Conservation (phyloP, 805 yeast genomes). For the Metschnikowia drakensbergensis region DNA sequence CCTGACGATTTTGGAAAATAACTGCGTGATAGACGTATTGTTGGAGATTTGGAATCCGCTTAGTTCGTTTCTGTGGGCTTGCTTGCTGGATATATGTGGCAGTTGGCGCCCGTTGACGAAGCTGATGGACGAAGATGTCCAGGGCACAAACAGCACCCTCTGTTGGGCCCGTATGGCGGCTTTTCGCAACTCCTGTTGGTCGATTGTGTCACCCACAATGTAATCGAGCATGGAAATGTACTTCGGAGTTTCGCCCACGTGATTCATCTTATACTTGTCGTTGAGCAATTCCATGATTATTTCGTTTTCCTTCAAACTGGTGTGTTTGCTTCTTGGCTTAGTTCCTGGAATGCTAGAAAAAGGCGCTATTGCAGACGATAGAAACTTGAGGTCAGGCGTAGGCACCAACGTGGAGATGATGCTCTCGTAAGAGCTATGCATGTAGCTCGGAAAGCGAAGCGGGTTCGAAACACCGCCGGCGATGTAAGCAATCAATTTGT, state of each 20-base stretch:
- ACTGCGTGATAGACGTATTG: conserved; percentile 66
- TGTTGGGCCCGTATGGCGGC: conserved; percentile 62
- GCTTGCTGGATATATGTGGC: conserved; percentile 41
- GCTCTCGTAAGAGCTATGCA: conserved; percentile 81
- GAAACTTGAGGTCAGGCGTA: conserved; percentile 69
- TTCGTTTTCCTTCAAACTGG: conserved; percentile 78
- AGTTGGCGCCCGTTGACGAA: conserved; percentile 74
- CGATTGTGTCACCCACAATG: conserved; percentile 58
- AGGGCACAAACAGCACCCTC: conserved; percentile 74
- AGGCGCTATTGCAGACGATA: conserved; percentile 40
- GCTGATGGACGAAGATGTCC: conserved; percentile 79
- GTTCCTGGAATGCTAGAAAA: conserved; percentile 43
- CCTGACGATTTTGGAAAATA: conserved; percentile 61
- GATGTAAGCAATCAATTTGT: conserved; percentile 80
- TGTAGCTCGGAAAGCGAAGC: conserved; percentile 84
- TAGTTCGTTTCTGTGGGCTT: conserved; percentile 21
- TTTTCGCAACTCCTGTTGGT: conserved; percentile 68
- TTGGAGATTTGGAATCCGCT: conserved; percentile 85
- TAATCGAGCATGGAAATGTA: conserved; percentile 69
- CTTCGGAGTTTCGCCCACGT: conserved; percentile 34
- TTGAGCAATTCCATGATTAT: conserved; percentile 78
- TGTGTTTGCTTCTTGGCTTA: conserved; percentile 28
- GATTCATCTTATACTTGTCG: conserved; percentile 72
- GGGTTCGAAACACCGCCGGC: conserved; percentile 85
- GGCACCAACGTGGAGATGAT: conserved; percentile 81